Percentiles rank a stretch among this genome's conserved stretches.
Evolutionary conservation across 83 land plant species (phyloP).

Genomic region (Larix sibirica): DNA sequence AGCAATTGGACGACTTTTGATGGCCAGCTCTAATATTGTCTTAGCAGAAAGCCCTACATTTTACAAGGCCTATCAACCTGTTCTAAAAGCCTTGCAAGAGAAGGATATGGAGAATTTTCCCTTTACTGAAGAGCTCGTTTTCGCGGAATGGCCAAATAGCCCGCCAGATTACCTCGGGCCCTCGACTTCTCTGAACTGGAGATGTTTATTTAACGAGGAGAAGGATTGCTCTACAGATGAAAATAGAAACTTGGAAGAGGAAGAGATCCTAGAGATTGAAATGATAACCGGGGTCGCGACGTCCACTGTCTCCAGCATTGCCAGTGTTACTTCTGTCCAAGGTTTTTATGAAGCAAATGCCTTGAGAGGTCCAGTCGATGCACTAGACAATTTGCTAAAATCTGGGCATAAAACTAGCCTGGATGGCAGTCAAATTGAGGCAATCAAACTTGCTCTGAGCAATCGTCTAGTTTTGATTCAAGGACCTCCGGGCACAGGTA

Average conservation of each 20-base stretch:
- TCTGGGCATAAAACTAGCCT: neutral
- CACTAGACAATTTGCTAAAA: neutral
- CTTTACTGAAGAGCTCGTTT: constrained; percentile 19
- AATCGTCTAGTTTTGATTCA: constrained; percentile 21
- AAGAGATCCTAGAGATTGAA: too few species aligned
- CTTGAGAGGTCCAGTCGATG: neutral
- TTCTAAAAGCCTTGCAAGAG: constrained; percentile 16
- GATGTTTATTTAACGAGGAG: neutral
- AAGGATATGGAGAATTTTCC: constrained; percentile 17
- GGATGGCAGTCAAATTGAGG: constrained; percentile 20
- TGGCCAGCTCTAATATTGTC: constrained; percentile 3
- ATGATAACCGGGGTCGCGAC: too few species aligned
- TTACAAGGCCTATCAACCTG: constrained; percentile 24
- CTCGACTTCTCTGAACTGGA: neutral
- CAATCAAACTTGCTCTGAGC: neutral
- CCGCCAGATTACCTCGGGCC: neutral
- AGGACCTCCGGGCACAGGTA: constrained; percentile 25
- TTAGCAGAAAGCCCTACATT: constrained; percentile 27
- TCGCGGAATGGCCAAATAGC: constrained; percentile 8
- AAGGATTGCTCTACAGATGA: too few species aligned
- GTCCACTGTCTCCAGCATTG: too few species aligned
- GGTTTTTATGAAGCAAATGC: too few species aligned
- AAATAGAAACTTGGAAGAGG: too few species aligned
- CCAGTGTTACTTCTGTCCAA: too few species aligned
- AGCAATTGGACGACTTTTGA: neutral